Evolutionary conservation across 495 filamentous ascomycete species (phyloP).

Genomic region (Daldinia bambusicola): DNA sequence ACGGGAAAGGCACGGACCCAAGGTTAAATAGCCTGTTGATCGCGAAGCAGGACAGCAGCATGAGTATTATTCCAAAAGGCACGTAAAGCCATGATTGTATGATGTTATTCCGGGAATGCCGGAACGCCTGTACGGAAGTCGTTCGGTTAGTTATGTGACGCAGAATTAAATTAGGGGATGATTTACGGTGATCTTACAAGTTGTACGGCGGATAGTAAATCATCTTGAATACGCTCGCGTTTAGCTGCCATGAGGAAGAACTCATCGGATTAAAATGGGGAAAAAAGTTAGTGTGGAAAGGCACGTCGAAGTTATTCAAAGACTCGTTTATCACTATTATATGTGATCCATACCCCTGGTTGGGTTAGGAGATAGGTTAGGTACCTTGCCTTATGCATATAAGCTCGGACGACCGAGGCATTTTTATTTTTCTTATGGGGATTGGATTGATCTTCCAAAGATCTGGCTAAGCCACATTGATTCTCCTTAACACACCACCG

Average conservation of each 20-base stretch:
- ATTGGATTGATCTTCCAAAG: constrained; percentile 4
- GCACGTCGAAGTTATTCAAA: neutral
- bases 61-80: constrained; percentile 57
- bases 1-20: constrained; percentile 62
- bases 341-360: neutral
- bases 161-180: neutral
- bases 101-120: constrained; percentile 41
- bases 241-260: neutral
- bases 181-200: constrained; percentile 25
- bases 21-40: constrained; percentile 60
- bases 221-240: neutral
- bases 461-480: constrained; percentile 11
- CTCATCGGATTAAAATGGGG: neutral
- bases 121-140: constrained; percentile 25
- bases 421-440: constrained; percentile 19
- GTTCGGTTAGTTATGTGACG: neutral
- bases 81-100: constrained; percentile 61
- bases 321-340: neutral
- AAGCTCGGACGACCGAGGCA: constrained; percentile 7
- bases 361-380: neutral
- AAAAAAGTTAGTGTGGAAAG: neutral
- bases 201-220: constrained; percentile 29
- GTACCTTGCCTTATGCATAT: neutral
- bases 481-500: constrained; percentile 18
- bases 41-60: constrained; percentile 62